These are phyloP conservation scores for Starmerella tilneyi DNA, from an alignment of 805 yeast species.

Conservation along the genomic window DNA sequence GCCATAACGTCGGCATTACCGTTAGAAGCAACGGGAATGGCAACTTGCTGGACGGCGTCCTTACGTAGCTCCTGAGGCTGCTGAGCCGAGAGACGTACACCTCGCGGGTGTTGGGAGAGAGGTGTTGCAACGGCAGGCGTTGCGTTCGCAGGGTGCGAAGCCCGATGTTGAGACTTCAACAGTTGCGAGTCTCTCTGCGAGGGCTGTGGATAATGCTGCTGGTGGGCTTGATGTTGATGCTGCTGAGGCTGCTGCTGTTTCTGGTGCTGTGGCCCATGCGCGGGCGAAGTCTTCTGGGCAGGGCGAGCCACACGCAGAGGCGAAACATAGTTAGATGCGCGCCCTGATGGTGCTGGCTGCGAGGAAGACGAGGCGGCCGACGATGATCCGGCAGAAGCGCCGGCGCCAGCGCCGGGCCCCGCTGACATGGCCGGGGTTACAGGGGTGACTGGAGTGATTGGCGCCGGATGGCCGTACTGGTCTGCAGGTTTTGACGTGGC, in stretches of 20 bases:
- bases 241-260: background rate
- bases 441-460: background rate
- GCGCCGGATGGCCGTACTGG: background rate
- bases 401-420: conserved; percentile 4
- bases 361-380: background rate
- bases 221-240: background rate
- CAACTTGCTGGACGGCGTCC: background rate
- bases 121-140: background rate
- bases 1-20: background rate
- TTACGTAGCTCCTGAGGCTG: background rate
- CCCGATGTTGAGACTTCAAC: background rate
- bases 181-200: background rate
- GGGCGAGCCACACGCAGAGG: conserved; percentile 12
- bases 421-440: background rate
- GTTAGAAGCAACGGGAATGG: background rate
- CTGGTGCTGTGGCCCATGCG: conserved; percentile 1
- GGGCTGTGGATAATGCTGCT: background rate
- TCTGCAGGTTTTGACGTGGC: background rate
- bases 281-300: conserved; percentile 8
- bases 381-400: background rate
- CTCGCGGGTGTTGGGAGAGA: background rate
- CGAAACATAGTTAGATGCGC: background rate
- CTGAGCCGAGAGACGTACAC: background rate
- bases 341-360: background rate
- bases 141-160: background rate